Evolutionary conservation across 139 green algal species (phyloP), one percentile per base, ranked within the genome.

Genomic region (Tetraselmis chui): DNA sequence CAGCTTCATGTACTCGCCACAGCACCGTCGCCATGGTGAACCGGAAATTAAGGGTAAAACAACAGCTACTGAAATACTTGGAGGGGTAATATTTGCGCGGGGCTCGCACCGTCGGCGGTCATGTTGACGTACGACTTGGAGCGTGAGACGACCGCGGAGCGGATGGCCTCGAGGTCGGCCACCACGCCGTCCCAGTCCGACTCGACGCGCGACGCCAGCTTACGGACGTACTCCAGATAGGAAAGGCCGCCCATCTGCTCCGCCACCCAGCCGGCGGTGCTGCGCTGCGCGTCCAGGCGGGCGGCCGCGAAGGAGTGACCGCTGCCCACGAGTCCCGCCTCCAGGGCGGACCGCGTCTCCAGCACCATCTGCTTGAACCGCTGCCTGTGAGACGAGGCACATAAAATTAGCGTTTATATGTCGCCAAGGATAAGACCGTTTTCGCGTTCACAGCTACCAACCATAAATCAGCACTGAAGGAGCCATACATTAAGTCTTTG

Each of bases 291-390:
- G 75, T 95, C 88, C 58, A 99, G 89, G 27, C 97, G 92, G 23
- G 84, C 85, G 28, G 88, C 92, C 5, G 94, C 97, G 79, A 96
- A 92, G 29, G 86, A 89, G 89, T 99, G 94, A 11, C 96, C 96
- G 11, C 84, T 86, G 23, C 87, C 90, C 45, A 98, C 86, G 27
- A 97, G 84, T 87, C 45, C 45, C 26, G 87, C 85, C 88, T 99
- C 97, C 83, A 98, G 86, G 59, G 86, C 85, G 18, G 93, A 87
- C 85, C 95, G 95, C 80, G 94, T 97, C 90, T 99, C 97, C 23
- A 95, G 85, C 29, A 98, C 96, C 92, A 99, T 98, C 92, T 98
- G 94, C 77, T 90, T 95, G 92, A 99, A 99, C 81, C 97, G 92
- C 18, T 93, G 83, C 32, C 90, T 85, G 90, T 18, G 45, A n/a